A percentile compares a stretch with the other conserved stretches of the same genome.
These are phyloP conservation scores for Tetracentron sinense DNA, from an alignment of 164 flowering plant genomes.

Conservation along the genomic window DNA sequence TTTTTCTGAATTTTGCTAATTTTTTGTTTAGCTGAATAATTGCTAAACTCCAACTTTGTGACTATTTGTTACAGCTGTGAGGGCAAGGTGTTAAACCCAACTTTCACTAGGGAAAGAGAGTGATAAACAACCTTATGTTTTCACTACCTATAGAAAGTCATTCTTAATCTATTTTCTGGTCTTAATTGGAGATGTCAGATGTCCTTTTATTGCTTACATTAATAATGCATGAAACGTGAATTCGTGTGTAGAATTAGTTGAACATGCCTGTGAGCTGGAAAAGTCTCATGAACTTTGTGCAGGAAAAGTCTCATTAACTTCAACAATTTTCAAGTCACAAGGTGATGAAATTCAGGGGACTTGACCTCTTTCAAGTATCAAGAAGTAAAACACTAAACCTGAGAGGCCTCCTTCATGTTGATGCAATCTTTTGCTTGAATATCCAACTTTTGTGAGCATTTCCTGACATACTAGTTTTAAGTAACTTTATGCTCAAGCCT, in stretches of 20 bases:
- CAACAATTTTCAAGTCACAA: not conserved
- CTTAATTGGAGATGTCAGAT: not conserved
- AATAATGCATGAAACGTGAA: no score
- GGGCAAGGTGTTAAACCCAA: not conserved
- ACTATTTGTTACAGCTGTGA: not conserved
- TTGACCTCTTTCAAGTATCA: not conserved
- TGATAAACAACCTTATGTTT: not conserved
- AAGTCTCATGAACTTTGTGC: not conserved
- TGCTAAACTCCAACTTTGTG: no score
- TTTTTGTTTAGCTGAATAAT: no score
- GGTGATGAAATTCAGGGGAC: not conserved
- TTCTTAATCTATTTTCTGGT: not conserved
- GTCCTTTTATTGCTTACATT: not conserved
- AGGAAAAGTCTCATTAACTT: not conserved
- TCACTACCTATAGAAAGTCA: not conserved
- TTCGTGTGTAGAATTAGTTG: no score
- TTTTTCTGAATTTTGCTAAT: no score
- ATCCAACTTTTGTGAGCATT: no score
- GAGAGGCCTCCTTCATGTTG: not conserved
- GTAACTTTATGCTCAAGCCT: no score
- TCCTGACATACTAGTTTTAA: no score
- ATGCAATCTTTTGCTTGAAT: no score
- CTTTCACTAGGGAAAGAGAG: not conserved
- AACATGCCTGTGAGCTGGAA: no score
- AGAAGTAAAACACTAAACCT: not conserved